Base-by-base conservation (phyloP, 495 filamentous ascomycete species). In the Penicillium coprophilum region DNA sequence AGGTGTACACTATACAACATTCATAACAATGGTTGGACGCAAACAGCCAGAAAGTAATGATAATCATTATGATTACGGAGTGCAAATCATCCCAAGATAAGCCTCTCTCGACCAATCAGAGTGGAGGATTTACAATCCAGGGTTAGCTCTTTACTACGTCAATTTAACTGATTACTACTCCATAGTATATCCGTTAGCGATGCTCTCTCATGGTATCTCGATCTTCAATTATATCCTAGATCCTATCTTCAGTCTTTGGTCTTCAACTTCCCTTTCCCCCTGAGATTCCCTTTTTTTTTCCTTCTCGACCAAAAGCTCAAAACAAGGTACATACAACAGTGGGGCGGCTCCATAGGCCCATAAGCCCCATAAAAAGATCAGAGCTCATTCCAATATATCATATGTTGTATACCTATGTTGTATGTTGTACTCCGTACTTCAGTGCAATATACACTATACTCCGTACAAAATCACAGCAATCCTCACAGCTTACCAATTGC, bases 81-180 rank as follows among this genome's bases (percentile, higher is more conserved):
- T 32, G 63, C 48, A 64, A 67, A 60, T 58, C 58, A 40, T 55
- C 12, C 23, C 56, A 59, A 71, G 74, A 77, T 77, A 77, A 77
- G 74, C 57, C 31, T 36, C 2, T 11, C 11, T 10, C 39, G 19
- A 27, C 72, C 74, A 77, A 77, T 77, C 64, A 77, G 55, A 24
- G 28, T 0, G 5, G 3, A 36, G 60, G 58, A 50, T 68, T 77
- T 71, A 54, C 68, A 68, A 74, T 46, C 57, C 61, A 60, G 65
- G 61, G 57, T 75, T 73, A 76, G 67, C 62, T 73, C 71, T 66
- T 46, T 57, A 53, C 73, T 72, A 77, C 72, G 73, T 75, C 73
- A 75, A 69, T 27, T 27, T 27, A 27, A 27, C 24, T 27, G 4
- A 27, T 27, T 2, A 24, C 23, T 24, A 24, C 5, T 2, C 2